A percentile compares a stretch with the other conserved stretches of the same genome.
phyloP scores from a whole-genome alignment of 2,329 filamentous ascomycete genomes.

The Teratosphaeria gauchensis region DNA sequence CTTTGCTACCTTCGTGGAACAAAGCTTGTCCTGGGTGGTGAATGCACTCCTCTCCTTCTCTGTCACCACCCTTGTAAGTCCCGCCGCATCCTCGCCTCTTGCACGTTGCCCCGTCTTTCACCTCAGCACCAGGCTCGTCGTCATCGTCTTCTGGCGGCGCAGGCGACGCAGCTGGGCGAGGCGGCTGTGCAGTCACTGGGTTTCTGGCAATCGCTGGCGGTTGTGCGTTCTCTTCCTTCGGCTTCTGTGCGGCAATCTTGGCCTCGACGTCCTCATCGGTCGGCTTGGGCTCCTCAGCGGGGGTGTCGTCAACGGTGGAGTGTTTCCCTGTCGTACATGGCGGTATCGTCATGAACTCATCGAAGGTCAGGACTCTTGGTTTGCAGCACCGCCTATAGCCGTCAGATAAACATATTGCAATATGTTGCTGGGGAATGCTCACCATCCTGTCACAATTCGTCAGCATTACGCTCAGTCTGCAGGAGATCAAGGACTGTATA shows the following conservation, averaged over 20 bases:
- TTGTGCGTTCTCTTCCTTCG: slow-evolving; percentile 13
- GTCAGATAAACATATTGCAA: slow-evolving; percentile 43
- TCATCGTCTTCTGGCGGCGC: slow-evolving; percentile 68
- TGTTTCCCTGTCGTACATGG: slow-evolving; percentile 92
- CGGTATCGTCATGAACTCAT: slow-evolving; percentile 88
- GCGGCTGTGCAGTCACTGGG: slow-evolving; percentile 16
- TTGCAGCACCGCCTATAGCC: slow-evolving; percentile 89
- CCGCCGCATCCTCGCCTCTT: slow-evolving; percentile 65
- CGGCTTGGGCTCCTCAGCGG: slow-evolving; percentile 25
- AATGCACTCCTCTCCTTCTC: slow-evolving; percentile 67
- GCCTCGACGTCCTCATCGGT: slow-evolving; percentile 23
- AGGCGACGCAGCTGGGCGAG: slow-evolving; percentile 36
- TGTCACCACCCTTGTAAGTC: slow-evolving; percentile 52
- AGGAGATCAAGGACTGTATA: slow-evolving; percentile 32
- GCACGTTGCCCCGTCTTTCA: slow-evolving; percentile 67
- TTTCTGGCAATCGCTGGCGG: slow-evolving; percentile 19
- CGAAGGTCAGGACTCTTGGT: slow-evolving; percentile 88
- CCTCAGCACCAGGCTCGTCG: slow-evolving; percentile 65
- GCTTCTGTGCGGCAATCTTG: slow-evolving; percentile 21
- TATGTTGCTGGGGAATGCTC: neutral
- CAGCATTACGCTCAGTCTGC: neutral
- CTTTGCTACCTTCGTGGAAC: slow-evolving; percentile 97
- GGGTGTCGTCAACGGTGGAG: slow-evolving; percentile 71
- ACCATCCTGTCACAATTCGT: neutral
- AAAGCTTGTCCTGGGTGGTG: slow-evolving; percentile 85